Percentiles rank a stretch among this genome's conserved stretches.
Conservation (phyloP, 2,329 filamentous ascomycete genomes). For the Fusarium concolor region DNA sequence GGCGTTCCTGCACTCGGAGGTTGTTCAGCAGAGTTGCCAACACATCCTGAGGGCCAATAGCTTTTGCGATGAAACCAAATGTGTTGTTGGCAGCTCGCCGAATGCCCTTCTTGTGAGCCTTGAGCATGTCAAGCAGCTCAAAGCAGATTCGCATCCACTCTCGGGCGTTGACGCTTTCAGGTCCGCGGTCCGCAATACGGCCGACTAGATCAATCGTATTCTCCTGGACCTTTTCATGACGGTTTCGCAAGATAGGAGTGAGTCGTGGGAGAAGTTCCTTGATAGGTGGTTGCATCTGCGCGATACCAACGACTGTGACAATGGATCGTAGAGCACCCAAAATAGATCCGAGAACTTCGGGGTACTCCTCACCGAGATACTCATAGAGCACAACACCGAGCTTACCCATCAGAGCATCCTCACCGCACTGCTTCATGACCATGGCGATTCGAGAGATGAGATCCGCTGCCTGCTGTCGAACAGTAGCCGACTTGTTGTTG, state of each 20-base stretch:
- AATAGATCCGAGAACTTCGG: conserved; percentile 96
- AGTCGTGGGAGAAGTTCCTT: conserved; percentile 94
- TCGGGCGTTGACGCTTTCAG: conserved; percentile 94
- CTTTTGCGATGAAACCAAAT: conserved; percentile 99
- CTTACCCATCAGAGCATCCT: conserved; percentile 95
- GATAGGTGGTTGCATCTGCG: conserved; percentile 98
- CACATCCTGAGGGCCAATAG: conserved; percentile 97
- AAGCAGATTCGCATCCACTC: conserved; percentile 99
- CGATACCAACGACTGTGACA: conserved; percentile 97
- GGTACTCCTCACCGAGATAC: conserved; percentile 98
- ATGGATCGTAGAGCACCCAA: conserved; percentile 94
- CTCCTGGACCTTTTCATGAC: conserved; percentile 98
- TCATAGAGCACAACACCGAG: conserved; percentile 95
- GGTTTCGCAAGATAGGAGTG: conserved; percentile 97
- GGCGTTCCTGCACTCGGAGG: conserved; percentile 94
- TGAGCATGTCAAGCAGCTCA: conserved; percentile 98
- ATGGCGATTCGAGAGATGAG: conserved; percentile 96
- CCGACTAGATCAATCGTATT: conserved; percentile 99
- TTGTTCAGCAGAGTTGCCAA: conserved; percentile 96
- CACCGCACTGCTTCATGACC: conserved; percentile 98
- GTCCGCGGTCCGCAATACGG: conserved; percentile 95
- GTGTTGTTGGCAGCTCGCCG: conserved; percentile 98
- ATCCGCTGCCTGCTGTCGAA: conserved; percentile 96
- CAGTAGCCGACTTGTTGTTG: conserved; percentile 97
- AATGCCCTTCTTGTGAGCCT: conserved; percentile 99